Percentiles rank a stretch among this genome's conserved stretches.
These are phyloP conservation scores for Candida rishiriensis DNA, from an alignment of 805 yeast species.

Conservation along the genomic window DNA sequence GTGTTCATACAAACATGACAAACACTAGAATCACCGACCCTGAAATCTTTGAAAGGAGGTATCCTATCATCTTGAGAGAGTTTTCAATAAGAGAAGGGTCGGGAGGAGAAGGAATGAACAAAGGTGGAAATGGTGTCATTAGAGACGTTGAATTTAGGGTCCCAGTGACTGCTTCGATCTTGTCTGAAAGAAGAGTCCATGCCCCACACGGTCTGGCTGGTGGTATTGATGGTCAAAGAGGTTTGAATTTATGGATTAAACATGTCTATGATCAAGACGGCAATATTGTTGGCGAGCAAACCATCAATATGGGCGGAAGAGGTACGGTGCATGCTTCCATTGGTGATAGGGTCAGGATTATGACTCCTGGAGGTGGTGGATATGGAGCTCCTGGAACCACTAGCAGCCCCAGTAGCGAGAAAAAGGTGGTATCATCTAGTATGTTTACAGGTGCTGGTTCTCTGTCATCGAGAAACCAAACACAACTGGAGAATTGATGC, in stretches of 20 bases:
- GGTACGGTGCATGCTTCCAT: slow-evolving; percentile 49
- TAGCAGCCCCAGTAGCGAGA: not conserved
- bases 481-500: slow-evolving; percentile 27
- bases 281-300: slow-evolving; percentile 30
- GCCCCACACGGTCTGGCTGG: slow-evolving; percentile 88
- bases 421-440: slow-evolving; percentile 9
- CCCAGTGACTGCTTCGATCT: slow-evolving; percentile 70
- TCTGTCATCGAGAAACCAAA: slow-evolving; percentile 25
- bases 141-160: slow-evolving; percentile 79
- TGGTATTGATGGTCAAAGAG: slow-evolving; percentile 72
- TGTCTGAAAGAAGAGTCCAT: slow-evolving; percentile 78
- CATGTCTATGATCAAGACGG: slow-evolving; percentile 25
- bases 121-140: slow-evolving; percentile 83
- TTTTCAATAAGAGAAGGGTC: slow-evolving; percentile 67
- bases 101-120: slow-evolving; percentile 72
- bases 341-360: slow-evolving; percentile 65
- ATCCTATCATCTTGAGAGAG: slow-evolving; percentile 74
- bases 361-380: slow-evolving; percentile 88
- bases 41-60: slow-evolving; percentile 82
- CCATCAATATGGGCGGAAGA: slow-evolving; percentile 65
- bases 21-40: slow-evolving; percentile 91
- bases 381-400: slow-evolving; percentile 41
- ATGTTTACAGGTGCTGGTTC: slow-evolving; percentile 29
- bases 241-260: slow-evolving; percentile 54
- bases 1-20: slow-evolving; percentile 93